Evolutionary conservation across 768 basidiomycete genomes (phyloP).

Genomic region (Sutorius australiensis): DNA sequence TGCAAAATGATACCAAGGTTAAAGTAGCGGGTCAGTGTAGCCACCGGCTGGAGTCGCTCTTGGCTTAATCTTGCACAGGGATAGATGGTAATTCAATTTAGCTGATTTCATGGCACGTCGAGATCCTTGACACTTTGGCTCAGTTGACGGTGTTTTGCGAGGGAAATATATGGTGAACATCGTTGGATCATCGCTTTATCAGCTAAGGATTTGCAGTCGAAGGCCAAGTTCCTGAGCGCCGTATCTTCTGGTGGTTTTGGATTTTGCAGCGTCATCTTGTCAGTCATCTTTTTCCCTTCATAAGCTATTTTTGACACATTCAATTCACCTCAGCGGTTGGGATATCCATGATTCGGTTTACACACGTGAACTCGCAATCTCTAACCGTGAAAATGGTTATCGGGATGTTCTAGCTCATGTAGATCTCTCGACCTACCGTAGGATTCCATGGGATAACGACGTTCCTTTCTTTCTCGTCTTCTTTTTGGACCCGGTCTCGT

Average conservation of each 20-base stretch:
- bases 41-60: background rate
- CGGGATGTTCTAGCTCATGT: slow-evolving; percentile 82
- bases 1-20: slow-evolving; percentile 72
- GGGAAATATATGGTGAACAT: slow-evolving; percentile 85
- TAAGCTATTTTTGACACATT: background rate
- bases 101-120: background rate
- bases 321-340: slow-evolving; percentile 60
- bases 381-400: slow-evolving; percentile 90
- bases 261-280: slow-evolving; percentile 94
- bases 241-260: slow-evolving; percentile 81
- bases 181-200: background rate
- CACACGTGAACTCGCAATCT: slow-evolving; percentile 80
- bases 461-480: slow-evolving; percentile 92
- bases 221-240: slow-evolving; percentile 84
- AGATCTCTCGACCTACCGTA: slow-evolving; percentile 82
- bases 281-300: slow-evolving; percentile 26
- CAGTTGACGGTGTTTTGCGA: slow-evolving; percentile 90
- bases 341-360: slow-evolving; percentile 90
- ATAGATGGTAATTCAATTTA: slow-evolving; percentile 58
- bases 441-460: slow-evolving; percentile 88
- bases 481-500: slow-evolving; percentile 85
- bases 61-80: slow-evolving; percentile 31
- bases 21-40: slow-evolving; percentile 80
- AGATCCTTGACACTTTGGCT: slow-evolving; percentile 6
- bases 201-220: slow-evolving; percentile 54